These are phyloP conservation scores for Cicer arietinum DNA, from an alignment of 306 rosid species.

Conservation along the genomic window DNA sequence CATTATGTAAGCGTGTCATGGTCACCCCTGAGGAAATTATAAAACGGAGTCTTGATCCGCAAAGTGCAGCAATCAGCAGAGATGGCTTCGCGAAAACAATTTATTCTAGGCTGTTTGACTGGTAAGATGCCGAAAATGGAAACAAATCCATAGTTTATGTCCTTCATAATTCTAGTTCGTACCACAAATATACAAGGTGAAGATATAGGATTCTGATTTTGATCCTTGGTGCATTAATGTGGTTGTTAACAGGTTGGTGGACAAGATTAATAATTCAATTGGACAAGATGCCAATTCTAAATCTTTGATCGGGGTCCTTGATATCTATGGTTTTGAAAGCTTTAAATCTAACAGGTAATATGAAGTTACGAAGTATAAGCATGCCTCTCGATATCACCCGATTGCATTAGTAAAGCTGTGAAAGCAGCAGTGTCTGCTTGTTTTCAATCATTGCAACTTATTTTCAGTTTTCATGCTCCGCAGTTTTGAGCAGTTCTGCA, in stretches of 20 bases:
- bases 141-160: slow-evolving; percentile 25
- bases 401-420: slow-evolving; percentile 41
- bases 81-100: slow-evolving; percentile 94
- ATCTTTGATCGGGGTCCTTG: slow-evolving; percentile 93
- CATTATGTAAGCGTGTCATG: slow-evolving; percentile 96
- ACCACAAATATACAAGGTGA: slow-evolving; percentile 22
- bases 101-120: slow-evolving; percentile 93
- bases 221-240: slow-evolving; percentile 44
- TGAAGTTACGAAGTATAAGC: slow-evolving; percentile 36
- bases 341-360: slow-evolving; percentile 92
- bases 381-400: slow-evolving; percentile 16
- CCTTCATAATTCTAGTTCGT: slow-evolving; percentile 9
- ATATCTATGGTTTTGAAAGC: slow-evolving; percentile 97
- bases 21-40: slow-evolving; percentile 98
- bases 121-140: slow-evolving; percentile 56
- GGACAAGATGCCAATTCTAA: slow-evolving; percentile 90
- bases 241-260: slow-evolving; percentile 80
- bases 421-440: slow-evolving; percentile 43
- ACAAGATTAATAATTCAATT: slow-evolving; percentile 86
- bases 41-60: slow-evolving; percentile 93
- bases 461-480: slow-evolving; percentile 61
- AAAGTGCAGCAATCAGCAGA: slow-evolving; percentile 82
- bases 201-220: slow-evolving; percentile 35
- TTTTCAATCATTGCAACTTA: slow-evolving; percentile 56
- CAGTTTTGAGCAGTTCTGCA: slow-evolving; percentile 56